Percentiles rank a stretch among this genome's conserved stretches.
Evolutionary conservation across 2,329 filamentous ascomycete species (phyloP).

Genomic region (Monosporascus sp.): DNA sequence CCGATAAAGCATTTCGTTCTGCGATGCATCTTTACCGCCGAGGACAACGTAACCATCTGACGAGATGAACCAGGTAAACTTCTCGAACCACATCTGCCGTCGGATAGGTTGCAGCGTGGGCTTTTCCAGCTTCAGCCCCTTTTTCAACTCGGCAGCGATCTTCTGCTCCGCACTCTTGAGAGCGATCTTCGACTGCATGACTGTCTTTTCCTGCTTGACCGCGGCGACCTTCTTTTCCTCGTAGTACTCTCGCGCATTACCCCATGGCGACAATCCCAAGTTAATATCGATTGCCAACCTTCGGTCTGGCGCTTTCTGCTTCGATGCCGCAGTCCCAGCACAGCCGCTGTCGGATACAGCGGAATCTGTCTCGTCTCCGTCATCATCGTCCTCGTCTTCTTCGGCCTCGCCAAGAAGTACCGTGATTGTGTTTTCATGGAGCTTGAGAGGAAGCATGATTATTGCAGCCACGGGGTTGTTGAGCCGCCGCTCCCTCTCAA

Average conservation of each 20-base stretch:
- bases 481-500: slow-evolving; percentile 78
- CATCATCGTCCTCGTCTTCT: slow-evolving; percentile 55
- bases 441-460: slow-evolving; percentile 80
- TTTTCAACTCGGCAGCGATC: slow-evolving; percentile 78
- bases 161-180: slow-evolving; percentile 88
- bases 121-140: slow-evolving; percentile 87
- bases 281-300: slow-evolving; percentile 76
- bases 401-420: slow-evolving; percentile 69
- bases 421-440: slow-evolving; percentile 85
- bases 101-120: slow-evolving; percentile 77
- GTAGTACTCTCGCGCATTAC: slow-evolving; percentile 88
- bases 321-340: slow-evolving; percentile 26
- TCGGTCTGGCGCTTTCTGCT: slow-evolving; percentile 41
- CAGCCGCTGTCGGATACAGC: slow-evolving; percentile 50
- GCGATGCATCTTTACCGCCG: slow-evolving; percentile 79
- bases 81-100: slow-evolving; percentile 91
- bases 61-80: slow-evolving; percentile 92
- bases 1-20: slow-evolving; percentile 89
- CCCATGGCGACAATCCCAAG: slow-evolving; percentile 74
- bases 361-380: slow-evolving; percentile 61
- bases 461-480: slow-evolving; percentile 81
- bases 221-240: slow-evolving; percentile 80
- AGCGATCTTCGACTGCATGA: slow-evolving; percentile 73
- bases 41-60: slow-evolving; percentile 92
- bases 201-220: slow-evolving; percentile 81